Base-by-base conservation (phyloP, 78 protist species). In the Trichosphaerium sp. region DNA sequence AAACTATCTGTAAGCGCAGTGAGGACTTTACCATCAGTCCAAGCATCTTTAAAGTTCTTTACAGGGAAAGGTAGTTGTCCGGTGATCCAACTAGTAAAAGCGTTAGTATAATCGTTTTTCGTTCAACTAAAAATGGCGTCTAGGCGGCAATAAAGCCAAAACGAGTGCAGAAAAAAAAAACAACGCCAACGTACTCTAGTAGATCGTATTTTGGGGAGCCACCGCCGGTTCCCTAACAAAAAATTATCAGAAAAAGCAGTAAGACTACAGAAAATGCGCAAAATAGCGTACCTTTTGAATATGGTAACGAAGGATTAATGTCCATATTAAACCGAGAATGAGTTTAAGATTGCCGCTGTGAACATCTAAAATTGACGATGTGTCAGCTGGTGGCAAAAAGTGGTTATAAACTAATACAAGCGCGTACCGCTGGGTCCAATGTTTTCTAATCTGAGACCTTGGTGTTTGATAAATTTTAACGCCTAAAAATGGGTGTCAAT, bases 311-410 rank as follows among this genome's bases (percentile, higher is more conserved):
- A 79, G 56, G 61, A 84, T 84, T 60, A 84, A 56, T 15, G 90
- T 84, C 90, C 90, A 84, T 40, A 79, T 78, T 35, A 84, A 64
- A 60, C 90, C 90, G 39, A 78, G 82, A 41, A 84, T 74, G 25
- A 84, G 71, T 73, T 75, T 84, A 44, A 51, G 65, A 71, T 79
- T 78, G 47, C 72, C 55, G 65, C n/a, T n/a, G n/a, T n/a, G n/a
- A n/a, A n/a, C n/a, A n/a, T n/a, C n/a, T n/a, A n/a, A n/a, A n/a
- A n/a, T 78, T 74, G n/a, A 73, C 85, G 42, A 84, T 75, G 66
- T 84, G 83, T 65, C 37, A n/a, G n/a, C n/a, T n/a, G n/a, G n/a
- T n/a, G n/a, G n/a, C n/a, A n/a, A n/a, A n/a, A n/a, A n/a, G n/a
- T n/a, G n/a, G n/a, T n/a, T n/a, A 21, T 47, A 21, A 21, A 21